These are phyloP conservation scores for Alternaria burnsii DNA, from an alignment of 2,329 filamentous ascomycete species.

Conservation along the genomic window DNA sequence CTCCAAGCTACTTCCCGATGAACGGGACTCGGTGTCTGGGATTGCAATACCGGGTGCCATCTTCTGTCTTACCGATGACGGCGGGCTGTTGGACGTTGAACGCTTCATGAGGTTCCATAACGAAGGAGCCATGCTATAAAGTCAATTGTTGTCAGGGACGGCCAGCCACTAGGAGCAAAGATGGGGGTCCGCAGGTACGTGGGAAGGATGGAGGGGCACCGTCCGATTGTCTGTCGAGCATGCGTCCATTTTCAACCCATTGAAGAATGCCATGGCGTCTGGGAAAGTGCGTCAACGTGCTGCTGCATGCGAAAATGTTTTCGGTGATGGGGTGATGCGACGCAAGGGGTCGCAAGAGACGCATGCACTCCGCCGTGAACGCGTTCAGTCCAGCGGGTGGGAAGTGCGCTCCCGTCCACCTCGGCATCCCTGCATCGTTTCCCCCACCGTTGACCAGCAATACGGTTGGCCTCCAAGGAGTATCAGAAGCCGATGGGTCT, in stretches of 20 bases:
- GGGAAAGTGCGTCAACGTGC: conserved; percentile 11
- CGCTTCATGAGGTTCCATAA: conserved; percentile 50
- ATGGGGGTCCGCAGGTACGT: conserved; percentile 36
- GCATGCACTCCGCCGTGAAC: conserved; percentile 16
- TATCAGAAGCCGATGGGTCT: conserved; percentile 4
- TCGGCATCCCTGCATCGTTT: conserved; percentile 17
- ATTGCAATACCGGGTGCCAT: conserved; percentile 45
- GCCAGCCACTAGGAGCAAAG: conserved; percentile 33
- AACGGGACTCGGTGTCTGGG: conserved; percentile 34
- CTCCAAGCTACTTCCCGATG: conserved; percentile 35
- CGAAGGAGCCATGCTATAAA: conserved; percentile 45
- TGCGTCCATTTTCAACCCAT: conserved; percentile 40
- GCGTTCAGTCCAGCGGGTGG: conserved; percentile 23
- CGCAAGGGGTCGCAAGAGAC: conserved; percentile 24
- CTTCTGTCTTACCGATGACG: conserved; percentile 41
- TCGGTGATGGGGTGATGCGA: conserved; percentile 37
- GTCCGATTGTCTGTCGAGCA: conserved; percentile 28
- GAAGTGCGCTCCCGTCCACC: conserved; percentile 20
- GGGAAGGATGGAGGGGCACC: conserved; percentile 26
- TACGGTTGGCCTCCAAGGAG: not conserved
- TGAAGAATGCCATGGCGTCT: conserved; percentile 16
- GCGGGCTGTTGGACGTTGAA: conserved; percentile 33
- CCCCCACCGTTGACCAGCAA: conserved; percentile 35
- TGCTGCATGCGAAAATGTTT: conserved; percentile 27
- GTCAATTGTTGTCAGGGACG: conserved; percentile 9